phyloP scores from a whole-genome alignment of 495 filamentous ascomycete genomes.

The Penicillium salamii region DNA sequence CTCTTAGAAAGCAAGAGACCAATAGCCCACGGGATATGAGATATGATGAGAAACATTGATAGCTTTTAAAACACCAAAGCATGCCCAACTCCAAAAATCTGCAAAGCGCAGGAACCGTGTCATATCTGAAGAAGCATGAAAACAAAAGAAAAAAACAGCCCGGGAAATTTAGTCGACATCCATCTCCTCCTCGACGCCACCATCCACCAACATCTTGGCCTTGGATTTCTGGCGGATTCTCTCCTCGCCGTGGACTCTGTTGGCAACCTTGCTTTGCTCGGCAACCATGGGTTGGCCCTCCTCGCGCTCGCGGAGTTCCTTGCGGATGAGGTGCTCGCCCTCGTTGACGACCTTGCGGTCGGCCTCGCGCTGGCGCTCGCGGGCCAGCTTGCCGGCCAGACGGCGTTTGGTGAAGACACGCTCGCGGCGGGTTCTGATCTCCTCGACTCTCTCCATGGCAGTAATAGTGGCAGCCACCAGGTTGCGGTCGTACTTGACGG shows the following conservation, averaged over 20 bases:
- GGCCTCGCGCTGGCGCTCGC: conserved; percentile 61
- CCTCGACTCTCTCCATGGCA: conserved; percentile 86
- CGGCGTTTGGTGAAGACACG: conserved; percentile 87
- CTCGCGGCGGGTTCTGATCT: conserved; percentile 82
- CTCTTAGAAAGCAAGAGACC: conserved; percentile 1
- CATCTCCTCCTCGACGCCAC: conserved; percentile 66
- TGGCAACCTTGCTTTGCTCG: conserved; percentile 35
- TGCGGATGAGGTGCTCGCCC: conserved; percentile 77
- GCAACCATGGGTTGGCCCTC: conserved; percentile 40
- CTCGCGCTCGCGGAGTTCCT: conserved; percentile 45
- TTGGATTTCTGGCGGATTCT: conserved; percentile 55
- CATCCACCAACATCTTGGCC: conserved; percentile 61
- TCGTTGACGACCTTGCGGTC: conserved; percentile 85
- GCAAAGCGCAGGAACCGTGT: conserved; percentile 22
- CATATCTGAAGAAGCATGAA: conserved; percentile 26
- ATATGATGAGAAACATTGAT: conserved; percentile 30
- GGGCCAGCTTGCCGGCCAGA: conserved; percentile 83
- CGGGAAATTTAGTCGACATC: conserved; percentile 58
- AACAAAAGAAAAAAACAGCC: conserved; percentile 11
- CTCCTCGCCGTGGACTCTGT: conserved; percentile 52
- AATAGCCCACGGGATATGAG: conserved; percentile 16
- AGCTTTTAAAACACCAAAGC: conserved; percentile 31
- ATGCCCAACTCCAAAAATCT: conserved; percentile 29
- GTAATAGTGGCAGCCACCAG: conserved; percentile 80
- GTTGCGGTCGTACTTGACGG: conserved; percentile 91